Percentiles rank a stretch among this genome's conserved stretches.
Conservation (phyloP, 129 eudicot species). For the Saussurea involucrata region DNA sequence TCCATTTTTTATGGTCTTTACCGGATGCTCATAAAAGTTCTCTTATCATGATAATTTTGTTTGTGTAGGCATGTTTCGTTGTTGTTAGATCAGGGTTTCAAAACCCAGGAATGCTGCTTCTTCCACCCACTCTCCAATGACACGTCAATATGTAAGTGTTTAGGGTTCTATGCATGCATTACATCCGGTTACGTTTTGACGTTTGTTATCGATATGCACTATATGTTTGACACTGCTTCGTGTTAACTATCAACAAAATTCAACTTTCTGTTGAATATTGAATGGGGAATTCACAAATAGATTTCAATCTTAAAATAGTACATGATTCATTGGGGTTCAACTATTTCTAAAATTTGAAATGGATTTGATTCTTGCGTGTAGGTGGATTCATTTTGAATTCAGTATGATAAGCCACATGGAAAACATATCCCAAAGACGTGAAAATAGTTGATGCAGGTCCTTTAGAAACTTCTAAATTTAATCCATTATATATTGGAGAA, state of each 20-base stretch:
- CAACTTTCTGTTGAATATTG: neutral
- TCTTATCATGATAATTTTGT: neutral
- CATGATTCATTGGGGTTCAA: neutral
- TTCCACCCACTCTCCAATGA: constrained; percentile 97
- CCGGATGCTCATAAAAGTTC: neutral
- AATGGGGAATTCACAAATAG: neutral
- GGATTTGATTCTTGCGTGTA: neutral
- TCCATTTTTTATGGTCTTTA: neutral
- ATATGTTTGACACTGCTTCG: neutral
- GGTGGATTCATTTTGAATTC: neutral
- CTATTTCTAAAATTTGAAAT: neutral
- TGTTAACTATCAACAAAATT: neutral
- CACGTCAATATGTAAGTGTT: constrained; percentile 63
- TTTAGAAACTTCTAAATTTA: no score
- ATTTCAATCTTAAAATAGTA: neutral
- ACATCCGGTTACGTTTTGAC: neutral
- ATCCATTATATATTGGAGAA: neutral
- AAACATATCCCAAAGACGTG: neutral
- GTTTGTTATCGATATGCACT: neutral
- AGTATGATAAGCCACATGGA: neutral
- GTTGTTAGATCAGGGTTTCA: constrained; percentile 79
- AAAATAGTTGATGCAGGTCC: neutral
- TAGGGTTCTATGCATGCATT: constrained; percentile 10
- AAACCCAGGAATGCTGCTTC: constrained; percentile 65
- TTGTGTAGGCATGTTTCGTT: constrained; percentile 72